These are phyloP conservation scores for Scheffersomyces coipomensis DNA, from an alignment of 805 yeast genomes.

Conservation along the genomic window DNA sequence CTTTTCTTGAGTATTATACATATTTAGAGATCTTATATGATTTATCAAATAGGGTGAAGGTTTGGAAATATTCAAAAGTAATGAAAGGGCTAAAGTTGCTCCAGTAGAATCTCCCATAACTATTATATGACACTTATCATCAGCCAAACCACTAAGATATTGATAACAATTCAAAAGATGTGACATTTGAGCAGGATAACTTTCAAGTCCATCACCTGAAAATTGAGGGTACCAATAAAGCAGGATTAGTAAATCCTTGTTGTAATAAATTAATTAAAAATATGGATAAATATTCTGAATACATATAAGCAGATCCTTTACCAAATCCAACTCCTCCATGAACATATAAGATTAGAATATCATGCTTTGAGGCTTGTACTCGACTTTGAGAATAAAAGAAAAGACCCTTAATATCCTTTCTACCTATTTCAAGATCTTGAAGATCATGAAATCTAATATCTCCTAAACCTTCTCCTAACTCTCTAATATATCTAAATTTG, in stretches of 20 bases:
- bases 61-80: constrained; percentile 28
- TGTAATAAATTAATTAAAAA: constrained; percentile 39
- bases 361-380: constrained; percentile 19
- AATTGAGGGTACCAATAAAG: constrained; percentile 29
- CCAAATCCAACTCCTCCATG: constrained; percentile 36
- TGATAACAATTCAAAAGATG: constrained; percentile 17
- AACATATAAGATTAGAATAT: constrained; percentile 41
- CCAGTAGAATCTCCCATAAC: constrained; percentile 51
- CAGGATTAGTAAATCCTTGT: constrained; percentile 52
- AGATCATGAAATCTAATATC: constrained; percentile 18
- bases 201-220: constrained; percentile 6
- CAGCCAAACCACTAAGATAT: constrained; percentile 1
- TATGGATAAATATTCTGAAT: constrained; percentile 43
- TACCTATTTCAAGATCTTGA: background rate
- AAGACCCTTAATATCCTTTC: constrained; percentile 15
- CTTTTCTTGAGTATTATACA: background rate
- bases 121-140: constrained; percentile 15
- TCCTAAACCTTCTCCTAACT: constrained; percentile 32
- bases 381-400: constrained; percentile 32
- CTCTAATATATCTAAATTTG: constrained; percentile 25
- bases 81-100: constrained; percentile 38
- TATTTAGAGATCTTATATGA: background rate
- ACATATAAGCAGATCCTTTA: constrained; percentile 38
- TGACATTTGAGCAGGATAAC: constrained; percentile 12
- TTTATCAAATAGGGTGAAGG: constrained; percentile 18